Conservation (phyloP, 768 basidiomycete genomes). For the Lactarius sanguifluus region DNA sequence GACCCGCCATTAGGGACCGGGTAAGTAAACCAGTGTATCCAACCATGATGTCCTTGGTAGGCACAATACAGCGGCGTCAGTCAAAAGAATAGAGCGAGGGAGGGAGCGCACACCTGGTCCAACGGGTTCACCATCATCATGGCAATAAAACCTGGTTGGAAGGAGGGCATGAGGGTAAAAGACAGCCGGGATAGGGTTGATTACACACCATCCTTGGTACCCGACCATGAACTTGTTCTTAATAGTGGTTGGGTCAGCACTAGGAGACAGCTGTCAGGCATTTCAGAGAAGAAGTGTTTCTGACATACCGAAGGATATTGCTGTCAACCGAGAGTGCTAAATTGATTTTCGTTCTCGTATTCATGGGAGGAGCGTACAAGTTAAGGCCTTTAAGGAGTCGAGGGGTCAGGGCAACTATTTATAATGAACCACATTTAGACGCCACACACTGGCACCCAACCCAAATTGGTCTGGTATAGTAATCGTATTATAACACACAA, state of each 20-base stretch:
- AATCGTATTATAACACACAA: not conserved
- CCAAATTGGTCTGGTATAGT: not conserved
- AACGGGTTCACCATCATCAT: constrained; percentile 66
- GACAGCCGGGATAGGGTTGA: constrained; percentile 28
- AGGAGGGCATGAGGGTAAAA: not conserved
- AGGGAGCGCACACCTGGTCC: constrained; percentile 47
- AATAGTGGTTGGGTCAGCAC: constrained; percentile 73
- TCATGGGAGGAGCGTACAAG: not conserved
- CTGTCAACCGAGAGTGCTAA: constrained; percentile 25
- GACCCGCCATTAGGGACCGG: constrained; percentile 68
- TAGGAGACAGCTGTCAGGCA: constrained; percentile 28
- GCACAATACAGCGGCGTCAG: not conserved
- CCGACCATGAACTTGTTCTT: constrained; percentile 84
- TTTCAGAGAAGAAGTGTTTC: no score
- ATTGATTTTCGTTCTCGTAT: constrained; percentile 1
- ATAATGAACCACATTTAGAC: not conserved
- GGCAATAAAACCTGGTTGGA: constrained; percentile 63
- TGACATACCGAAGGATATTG: constrained; percentile 24
- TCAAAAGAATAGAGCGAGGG: not conserved
- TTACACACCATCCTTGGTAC: constrained; percentile 79
- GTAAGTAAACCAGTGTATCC: constrained; percentile 82
- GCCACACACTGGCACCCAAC: not conserved
- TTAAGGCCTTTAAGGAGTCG: not conserved
- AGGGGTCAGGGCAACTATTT: constrained; percentile 1
- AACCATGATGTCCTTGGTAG: constrained; percentile 67